phyloP scores from a whole-genome alignment of 768 basidiomycete genomes.

The Xerocomus potaroensis region DNA sequence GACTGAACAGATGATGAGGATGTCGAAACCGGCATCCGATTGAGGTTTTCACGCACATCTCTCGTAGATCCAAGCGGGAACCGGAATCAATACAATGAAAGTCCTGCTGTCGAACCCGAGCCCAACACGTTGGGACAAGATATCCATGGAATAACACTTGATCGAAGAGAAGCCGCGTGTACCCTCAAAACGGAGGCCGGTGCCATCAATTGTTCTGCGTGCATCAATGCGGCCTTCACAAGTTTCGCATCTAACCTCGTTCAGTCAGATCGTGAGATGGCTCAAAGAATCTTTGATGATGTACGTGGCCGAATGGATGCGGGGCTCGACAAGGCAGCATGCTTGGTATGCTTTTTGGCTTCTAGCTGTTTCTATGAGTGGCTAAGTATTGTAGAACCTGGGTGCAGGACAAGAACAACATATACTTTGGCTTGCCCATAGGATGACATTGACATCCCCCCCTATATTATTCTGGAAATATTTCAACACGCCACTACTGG shows the following conservation, averaged over 20 bases:
- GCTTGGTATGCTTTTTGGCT: constrained; percentile 28
- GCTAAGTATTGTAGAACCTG: constrained; percentile 11
- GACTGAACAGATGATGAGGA: constrained; percentile 68
- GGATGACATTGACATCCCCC: constrained; percentile 42
- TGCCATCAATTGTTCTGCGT: constrained; percentile 31
- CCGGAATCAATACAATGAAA: constrained; percentile 9
- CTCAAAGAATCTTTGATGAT: constrained; percentile 13
- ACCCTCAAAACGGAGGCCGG: constrained; percentile 23
- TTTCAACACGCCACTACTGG: constrained; percentile 52
- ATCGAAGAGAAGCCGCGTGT: constrained; percentile 49
- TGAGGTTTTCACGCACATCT: constrained; percentile 35
- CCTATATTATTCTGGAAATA: constrained; percentile 68
- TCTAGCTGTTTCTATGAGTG: not conserved
- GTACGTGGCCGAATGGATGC: constrained; percentile 12
- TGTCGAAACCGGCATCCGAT: constrained; percentile 64
- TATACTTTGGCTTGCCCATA: constrained; percentile 34
- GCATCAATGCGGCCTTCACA: constrained; percentile 23
- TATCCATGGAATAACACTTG: constrained; percentile 42
- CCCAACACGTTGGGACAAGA: constrained; percentile 12
- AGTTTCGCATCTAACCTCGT: constrained; percentile 19
- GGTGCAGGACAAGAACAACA: constrained; percentile 17
- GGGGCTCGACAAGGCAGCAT: constrained; percentile 28
- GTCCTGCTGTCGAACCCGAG: constrained; percentile 10
- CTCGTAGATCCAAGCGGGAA: constrained; percentile 13
- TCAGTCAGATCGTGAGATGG: constrained; percentile 17